These are phyloP conservation scores for Rhododendron mucronatum DNA, from an alignment of 148 eudicot species.

Conservation along the genomic window DNA sequence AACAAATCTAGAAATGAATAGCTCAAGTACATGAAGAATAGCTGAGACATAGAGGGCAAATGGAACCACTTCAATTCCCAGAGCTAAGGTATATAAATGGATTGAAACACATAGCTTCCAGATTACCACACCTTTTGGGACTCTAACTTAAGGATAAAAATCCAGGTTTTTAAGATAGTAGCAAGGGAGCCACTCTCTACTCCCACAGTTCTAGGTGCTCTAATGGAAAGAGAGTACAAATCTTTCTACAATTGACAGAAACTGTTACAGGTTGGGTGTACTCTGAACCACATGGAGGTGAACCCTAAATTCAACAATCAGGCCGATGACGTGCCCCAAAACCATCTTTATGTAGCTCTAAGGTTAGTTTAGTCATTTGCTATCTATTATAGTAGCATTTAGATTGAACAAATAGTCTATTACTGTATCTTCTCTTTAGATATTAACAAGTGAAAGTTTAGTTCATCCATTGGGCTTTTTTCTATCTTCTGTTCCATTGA, in stretches of 20 bases:
- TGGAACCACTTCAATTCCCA: too few species aligned
- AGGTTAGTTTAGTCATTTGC: background rate
- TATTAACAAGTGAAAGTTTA: background rate
- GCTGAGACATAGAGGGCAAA: too few species aligned
- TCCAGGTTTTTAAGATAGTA: too few species aligned
- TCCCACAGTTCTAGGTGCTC: background rate
- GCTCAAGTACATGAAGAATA: too few species aligned
- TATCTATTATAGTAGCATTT: background rate
- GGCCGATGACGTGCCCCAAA: background rate
- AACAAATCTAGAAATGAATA: too few species aligned
- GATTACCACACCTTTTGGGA: too few species aligned
- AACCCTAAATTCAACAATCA: background rate
- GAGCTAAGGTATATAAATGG: too few species aligned
- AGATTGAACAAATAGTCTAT: background rate
- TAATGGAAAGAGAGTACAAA: background rate
- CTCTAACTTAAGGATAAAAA: too few species aligned
- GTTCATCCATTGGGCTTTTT: background rate
- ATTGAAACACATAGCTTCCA: too few species aligned
- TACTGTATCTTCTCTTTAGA: background rate
- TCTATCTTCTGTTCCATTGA: background rate
- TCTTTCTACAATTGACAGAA: too few species aligned
- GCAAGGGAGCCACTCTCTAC: background rate
- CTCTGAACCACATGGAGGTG: background rate
- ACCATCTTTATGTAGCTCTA: background rate
- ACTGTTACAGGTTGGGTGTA: too few species aligned